Percentiles rank a stretch among this genome's conserved stretches.
Evolutionary conservation across 345 rosid species (phyloP).

Genomic region (Iberis pinnata): DNA sequence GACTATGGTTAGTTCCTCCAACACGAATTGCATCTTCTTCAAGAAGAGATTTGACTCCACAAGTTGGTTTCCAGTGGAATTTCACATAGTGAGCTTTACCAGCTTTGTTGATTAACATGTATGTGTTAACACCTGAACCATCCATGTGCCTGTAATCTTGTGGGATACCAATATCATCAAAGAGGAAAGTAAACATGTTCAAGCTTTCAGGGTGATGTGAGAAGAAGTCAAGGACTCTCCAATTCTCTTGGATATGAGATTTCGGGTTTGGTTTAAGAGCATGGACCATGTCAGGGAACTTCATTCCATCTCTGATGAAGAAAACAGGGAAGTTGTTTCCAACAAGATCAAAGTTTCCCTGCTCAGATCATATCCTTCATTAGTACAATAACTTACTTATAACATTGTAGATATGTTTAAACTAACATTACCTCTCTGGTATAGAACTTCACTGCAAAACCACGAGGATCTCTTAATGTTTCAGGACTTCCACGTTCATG

Average conservation of each 20-base stretch:
- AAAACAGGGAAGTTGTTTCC: slow-evolving; percentile 98
- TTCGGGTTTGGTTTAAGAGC: slow-evolving; percentile 92
- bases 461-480: slow-evolving; percentile 87
- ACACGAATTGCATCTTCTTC: slow-evolving; percentile 83
- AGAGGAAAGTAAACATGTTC: slow-evolving; percentile 83
- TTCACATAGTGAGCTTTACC: slow-evolving; percentile 80
- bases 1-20: slow-evolving; percentile 97
- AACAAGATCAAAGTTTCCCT: slow-evolving; percentile 99
- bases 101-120: slow-evolving; percentile 70
- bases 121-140: slow-evolving; percentile 89
- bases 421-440: slow-evolving; percentile 63
- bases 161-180: slow-evolving; percentile 85
- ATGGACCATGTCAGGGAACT: slow-evolving; percentile 93
- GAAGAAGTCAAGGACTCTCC: slow-evolving; percentile 93
- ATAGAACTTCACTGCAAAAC: slow-evolving; percentile 88
- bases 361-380: slow-evolving; percentile 5
- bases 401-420: too few relatives aligned
- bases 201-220: slow-evolving; percentile 90
- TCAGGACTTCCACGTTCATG: slow-evolving; percentile 96
- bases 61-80: slow-evolving; percentile 95
- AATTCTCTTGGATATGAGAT: slow-evolving; percentile 87
- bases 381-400: too few relatives aligned
- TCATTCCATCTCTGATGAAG: slow-evolving; percentile 91
- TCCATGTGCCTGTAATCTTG: slow-evolving; percentile 95
- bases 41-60: slow-evolving; percentile 78